Evolutionary conservation across 1,139 yeast genomes (phyloP).

Genomic region (Hansenula anomala): DNA sequence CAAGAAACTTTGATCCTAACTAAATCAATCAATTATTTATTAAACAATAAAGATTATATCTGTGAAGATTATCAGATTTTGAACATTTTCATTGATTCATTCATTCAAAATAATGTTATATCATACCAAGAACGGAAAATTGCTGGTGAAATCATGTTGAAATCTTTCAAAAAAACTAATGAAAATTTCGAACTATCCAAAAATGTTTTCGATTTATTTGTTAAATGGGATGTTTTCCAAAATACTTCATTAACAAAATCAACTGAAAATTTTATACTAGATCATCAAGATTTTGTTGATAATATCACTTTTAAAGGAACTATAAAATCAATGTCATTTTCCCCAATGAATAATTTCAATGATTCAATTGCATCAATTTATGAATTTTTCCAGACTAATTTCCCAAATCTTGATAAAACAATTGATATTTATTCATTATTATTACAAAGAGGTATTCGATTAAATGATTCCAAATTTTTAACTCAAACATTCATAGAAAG

Average conservation of each 20-base stretch:
- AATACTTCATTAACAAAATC: neutral
- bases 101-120: neutral
- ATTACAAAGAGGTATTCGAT: conserved; percentile 20
- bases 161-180: neutral
- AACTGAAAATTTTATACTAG: neutral
- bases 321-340: neutral
- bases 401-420: conserved; percentile 15
- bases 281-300: neutral
- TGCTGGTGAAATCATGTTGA: neutral
- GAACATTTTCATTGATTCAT: neutral
- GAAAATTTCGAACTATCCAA: neutral
- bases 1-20: neutral
- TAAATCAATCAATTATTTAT: neutral
- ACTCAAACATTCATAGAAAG: conserved; percentile 32
- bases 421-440: conserved; percentile 23
- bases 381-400: neutral
- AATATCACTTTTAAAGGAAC: neutral
- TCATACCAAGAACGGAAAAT: neutral
- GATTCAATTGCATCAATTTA: neutral
- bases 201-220: neutral
- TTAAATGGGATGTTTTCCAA: neutral
- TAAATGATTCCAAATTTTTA: conserved; percentile 25
- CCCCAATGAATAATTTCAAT: neutral
- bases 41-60: neutral
- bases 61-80: neutral